Conservation (phyloP, 441 rosid species). For the Viola pubescens region DNA sequence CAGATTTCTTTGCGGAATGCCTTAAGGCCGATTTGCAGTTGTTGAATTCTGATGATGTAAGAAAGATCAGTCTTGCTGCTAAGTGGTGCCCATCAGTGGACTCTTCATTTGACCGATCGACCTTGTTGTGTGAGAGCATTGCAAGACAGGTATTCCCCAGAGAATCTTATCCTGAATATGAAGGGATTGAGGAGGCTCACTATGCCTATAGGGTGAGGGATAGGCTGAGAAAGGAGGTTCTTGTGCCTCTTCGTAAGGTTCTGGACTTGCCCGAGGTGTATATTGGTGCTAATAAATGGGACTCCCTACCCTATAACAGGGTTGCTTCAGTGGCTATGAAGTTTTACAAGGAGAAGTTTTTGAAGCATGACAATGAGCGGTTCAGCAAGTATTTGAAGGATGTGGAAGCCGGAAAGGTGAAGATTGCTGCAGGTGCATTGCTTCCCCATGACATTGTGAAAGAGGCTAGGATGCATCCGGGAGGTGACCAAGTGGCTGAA, state of each 20-base stretch:
- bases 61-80: constrained; percentile 1
- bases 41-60: neutral
- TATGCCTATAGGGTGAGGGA: constrained; percentile 26
- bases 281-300: constrained; percentile 20
- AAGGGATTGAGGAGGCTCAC: constrained; percentile 25
- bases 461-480: too few relatives aligned
- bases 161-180: constrained; percentile 13
- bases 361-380: too few relatives aligned
- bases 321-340: too few relatives aligned
- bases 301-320: constrained; percentile 15
- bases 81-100: constrained; percentile 11
- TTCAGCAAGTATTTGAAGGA: too few relatives aligned
- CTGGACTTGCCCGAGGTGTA: constrained; percentile 25
- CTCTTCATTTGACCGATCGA: too few relatives aligned
- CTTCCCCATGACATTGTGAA: too few relatives aligned
- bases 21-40: constrained; percentile 4
- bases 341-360: too few relatives aligned
- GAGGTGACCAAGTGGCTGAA: too few relatives aligned
- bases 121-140: too few relatives aligned
- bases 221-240: constrained; percentile 22
- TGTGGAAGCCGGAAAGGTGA: too few relatives aligned
- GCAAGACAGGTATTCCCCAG: constrained; percentile 9
- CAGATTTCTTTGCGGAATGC: constrained; percentile 7
- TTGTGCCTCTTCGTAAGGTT: constrained; percentile 17
- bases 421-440: too few relatives aligned